A percentile compares a stretch with the other conserved stretches of the same genome.
Evolutionary conservation across 2,329 filamentous ascomycete genomes (phyloP).

Genomic region (Amphichorda felina): DNA sequence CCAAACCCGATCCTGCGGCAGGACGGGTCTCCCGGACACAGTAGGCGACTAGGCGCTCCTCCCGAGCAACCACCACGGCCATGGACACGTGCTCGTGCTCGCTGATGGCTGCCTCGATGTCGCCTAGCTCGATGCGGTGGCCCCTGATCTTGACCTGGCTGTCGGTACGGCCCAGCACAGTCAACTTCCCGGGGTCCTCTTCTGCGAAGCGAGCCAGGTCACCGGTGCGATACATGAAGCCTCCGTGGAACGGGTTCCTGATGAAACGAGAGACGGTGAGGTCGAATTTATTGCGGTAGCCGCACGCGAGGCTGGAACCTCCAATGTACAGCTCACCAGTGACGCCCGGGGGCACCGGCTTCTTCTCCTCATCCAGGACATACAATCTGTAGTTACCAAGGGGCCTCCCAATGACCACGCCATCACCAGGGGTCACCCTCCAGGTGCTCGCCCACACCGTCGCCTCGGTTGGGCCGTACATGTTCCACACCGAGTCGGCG

Average conservation of each 20-base stretch:
- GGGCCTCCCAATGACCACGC: too few species aligned
- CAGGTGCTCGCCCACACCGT: too few species aligned
- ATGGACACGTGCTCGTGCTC: conserved; percentile 4
- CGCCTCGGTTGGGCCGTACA: conserved; percentile 18
- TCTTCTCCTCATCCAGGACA: too few species aligned
- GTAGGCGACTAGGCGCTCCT: conserved; percentile 7
- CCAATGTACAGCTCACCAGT: too few species aligned
- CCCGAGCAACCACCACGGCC: conserved; percentile 5
- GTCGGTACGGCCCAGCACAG: conserved; percentile 9
- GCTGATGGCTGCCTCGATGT: conserved; percentile 8
- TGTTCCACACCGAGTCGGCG: conserved; percentile 9
- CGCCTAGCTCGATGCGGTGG: conserved; percentile 9
- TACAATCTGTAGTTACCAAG: too few species aligned
- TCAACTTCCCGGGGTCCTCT: conserved; percentile 6
- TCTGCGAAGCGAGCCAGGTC: conserved; percentile 8
- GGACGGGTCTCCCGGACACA: conserved; percentile 4
- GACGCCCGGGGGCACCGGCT: too few species aligned
- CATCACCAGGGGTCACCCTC: too few species aligned
- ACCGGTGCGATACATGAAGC: conserved; percentile 9
- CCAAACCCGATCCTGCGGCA: too few species aligned
- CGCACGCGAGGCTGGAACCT: too few species aligned
- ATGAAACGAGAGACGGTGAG: too few species aligned
- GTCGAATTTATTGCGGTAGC: too few species aligned
- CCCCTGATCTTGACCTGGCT: conserved; percentile 11
- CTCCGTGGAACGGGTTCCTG: conserved; percentile 4